phyloP scores from a whole-genome alignment of 1,284 basidiomycete species.

The Fistulina hepatica region DNA sequence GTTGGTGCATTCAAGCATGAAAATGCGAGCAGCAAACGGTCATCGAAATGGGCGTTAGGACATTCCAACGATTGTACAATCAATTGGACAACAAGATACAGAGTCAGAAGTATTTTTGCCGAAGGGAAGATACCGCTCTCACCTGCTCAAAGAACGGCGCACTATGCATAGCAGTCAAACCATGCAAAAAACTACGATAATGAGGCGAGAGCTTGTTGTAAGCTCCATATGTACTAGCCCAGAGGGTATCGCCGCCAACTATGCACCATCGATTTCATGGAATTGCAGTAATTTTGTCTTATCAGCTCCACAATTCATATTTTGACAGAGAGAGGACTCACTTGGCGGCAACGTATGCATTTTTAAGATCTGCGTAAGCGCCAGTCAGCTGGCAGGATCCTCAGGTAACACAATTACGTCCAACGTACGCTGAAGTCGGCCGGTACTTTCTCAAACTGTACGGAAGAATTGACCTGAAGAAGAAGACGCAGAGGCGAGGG shows the following conservation, averaged over 20 bases:
- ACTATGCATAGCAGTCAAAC: slow-evolving; percentile 47
- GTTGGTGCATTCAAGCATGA: too few relatives aligned
- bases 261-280: too few relatives aligned
- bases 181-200: slow-evolving; percentile 45
- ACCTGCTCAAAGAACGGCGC: slow-evolving; percentile 42
- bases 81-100: too few relatives aligned
- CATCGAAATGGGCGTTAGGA: too few relatives aligned
- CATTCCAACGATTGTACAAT: too few relatives aligned
- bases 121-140: slow-evolving; percentile 6
- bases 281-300: too few relatives aligned
- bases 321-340: slow-evolving; percentile 17
- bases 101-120: background rate
- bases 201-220: slow-evolving; percentile 29
- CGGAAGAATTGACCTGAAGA: too few relatives aligned
- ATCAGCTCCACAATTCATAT: too few relatives aligned
- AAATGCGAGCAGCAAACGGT: too few relatives aligned
- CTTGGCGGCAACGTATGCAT: slow-evolving; percentile 44
- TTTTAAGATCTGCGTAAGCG: slow-evolving; percentile 33
- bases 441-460: slow-evolving; percentile 61
- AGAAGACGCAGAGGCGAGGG: too few relatives aligned
- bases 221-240: slow-evolving; percentile 23
- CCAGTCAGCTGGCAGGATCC: background rate
- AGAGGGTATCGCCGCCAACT: slow-evolving; percentile 39
- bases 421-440: slow-evolving; percentile 49
- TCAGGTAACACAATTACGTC: background rate